phyloP scores from a whole-genome alignment of 805 yeast species.

The Metschnikowia borealis region DNA sequence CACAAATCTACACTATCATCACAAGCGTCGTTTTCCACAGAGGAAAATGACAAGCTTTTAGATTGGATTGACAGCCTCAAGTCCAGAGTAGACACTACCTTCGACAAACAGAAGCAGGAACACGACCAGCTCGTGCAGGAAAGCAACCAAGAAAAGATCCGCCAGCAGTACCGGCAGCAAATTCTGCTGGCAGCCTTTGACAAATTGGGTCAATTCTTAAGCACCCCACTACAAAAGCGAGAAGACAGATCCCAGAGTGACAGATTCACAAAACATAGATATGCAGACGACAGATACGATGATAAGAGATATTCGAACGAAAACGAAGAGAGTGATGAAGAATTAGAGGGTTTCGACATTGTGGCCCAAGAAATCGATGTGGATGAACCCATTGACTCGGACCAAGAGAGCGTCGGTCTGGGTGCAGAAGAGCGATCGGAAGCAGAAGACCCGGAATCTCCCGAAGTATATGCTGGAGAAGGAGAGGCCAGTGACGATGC shows the following conservation, averaged over 20 bases:
- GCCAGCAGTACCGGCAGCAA: slow-evolving; percentile 17
- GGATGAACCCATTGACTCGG: neutral
- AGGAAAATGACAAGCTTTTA: slow-evolving; percentile 10
- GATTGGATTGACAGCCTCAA: slow-evolving; percentile 18
- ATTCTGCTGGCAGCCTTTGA: slow-evolving; percentile 27
- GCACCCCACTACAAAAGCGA: neutral
- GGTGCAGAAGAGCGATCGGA: neutral
- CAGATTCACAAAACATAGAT: too few species aligned
- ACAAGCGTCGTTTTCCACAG: slow-evolving; percentile 2
- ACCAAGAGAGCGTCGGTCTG: neutral
- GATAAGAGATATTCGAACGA: neutral
- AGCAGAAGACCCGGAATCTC: neutral
- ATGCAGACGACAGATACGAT: neutral
- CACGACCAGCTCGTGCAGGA: slow-evolving; percentile 10
- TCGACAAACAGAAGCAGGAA: slow-evolving; percentile 12
- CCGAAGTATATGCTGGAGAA: neutral
- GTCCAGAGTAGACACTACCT: slow-evolving; percentile 10
- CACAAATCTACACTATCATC: neutral
- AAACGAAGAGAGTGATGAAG: neutral
- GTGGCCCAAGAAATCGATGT: neutral
- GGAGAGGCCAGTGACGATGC: slow-evolving; percentile 9
- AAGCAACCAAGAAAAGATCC: slow-evolving; percentile 17
- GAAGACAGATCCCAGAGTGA: neutral
- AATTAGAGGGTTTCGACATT: neutral
- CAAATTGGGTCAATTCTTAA: slow-evolving; percentile 17